Conservation (phyloP, 495 filamentous ascomycete species). For the Penicillium ochrochloron region DNA sequence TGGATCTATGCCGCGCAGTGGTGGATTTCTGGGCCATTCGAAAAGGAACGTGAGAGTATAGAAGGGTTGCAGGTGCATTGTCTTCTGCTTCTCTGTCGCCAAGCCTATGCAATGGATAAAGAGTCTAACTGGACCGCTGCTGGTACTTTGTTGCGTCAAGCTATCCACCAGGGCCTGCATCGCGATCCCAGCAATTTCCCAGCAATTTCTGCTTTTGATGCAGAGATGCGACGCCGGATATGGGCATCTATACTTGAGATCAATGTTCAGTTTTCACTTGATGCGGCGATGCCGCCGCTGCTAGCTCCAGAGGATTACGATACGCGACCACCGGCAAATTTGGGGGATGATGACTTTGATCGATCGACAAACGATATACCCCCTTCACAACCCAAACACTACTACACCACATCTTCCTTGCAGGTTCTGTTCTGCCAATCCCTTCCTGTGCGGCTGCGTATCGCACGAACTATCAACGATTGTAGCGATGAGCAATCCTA, state of each 20-base stretch:
- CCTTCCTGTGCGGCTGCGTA: slow-evolving; percentile 44
- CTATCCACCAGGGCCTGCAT: slow-evolving; percentile 59
- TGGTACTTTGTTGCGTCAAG: slow-evolving; percentile 51
- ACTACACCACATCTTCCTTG: slow-evolving; percentile 52
- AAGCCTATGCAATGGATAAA: slow-evolving; percentile 47
- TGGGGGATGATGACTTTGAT: slow-evolving; percentile 56
- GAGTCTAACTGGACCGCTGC: slow-evolving; percentile 54
- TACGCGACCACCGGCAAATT: slow-evolving; percentile 53
- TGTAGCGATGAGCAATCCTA: slow-evolving; percentile 47
- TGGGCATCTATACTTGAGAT: slow-evolving; percentile 65
- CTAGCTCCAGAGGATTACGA: slow-evolving; percentile 57
- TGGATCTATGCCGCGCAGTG: slow-evolving; percentile 59
- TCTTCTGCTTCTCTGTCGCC: slow-evolving; percentile 53
- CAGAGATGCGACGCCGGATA: slow-evolving; percentile 57
- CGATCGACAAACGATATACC: slow-evolving; percentile 31
- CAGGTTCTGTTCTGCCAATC: slow-evolving; percentile 51
- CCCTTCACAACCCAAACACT: slow-evolving; percentile 31
- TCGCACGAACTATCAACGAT: slow-evolving; percentile 46
- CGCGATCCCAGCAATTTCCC: slow-evolving; percentile 56
- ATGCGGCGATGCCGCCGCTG: slow-evolving; percentile 52
- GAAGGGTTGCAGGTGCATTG: slow-evolving; percentile 55
- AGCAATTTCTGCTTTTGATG: slow-evolving; percentile 46
- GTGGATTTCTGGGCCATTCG: slow-evolving; percentile 56
- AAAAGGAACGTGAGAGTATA: slow-evolving; percentile 48
- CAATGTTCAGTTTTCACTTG: slow-evolving; percentile 52